Evolutionary conservation across 2,329 filamentous ascomycete species (phyloP).

Genomic region (Fusarium sp.): DNA sequence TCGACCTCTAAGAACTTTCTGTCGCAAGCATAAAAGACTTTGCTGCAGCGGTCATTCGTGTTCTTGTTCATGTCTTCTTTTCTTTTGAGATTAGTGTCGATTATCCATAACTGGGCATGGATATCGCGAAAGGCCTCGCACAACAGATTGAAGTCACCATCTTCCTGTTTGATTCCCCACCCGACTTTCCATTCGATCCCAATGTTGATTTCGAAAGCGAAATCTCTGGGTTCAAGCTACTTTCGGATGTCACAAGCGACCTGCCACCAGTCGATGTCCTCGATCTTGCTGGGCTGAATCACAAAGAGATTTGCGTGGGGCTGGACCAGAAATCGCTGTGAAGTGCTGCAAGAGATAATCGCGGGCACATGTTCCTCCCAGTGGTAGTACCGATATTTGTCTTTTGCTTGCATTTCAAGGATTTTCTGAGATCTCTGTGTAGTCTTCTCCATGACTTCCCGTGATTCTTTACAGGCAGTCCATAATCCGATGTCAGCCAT

Average conservation of each 20-base stretch:
- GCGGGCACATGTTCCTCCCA: not conserved
- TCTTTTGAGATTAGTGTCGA: not conserved
- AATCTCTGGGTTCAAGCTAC: not conserved
- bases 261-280: not conserved
- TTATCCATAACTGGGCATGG: not conserved
- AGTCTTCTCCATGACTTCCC: not conserved
- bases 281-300: not conserved
- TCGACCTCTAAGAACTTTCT: not conserved
- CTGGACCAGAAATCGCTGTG: not conserved
- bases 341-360: not conserved
- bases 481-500: not conserved
- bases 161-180: not conserved
- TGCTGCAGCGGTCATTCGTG: accelerated
- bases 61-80: accelerated
- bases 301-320: not conserved
- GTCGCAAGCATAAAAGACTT: not conserved
- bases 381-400: not conserved
- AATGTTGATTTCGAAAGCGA: accelerated
- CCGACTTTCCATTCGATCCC: not conserved
- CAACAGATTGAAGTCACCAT: accelerated
- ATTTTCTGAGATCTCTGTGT: accelerated
- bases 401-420: not conserved
- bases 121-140: accelerated
- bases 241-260: not conserved
- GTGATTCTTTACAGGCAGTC: not conserved